A percentile compares a stretch with the other conserved stretches of the same genome.
Evolutionary conservation across 2,329 filamentous ascomycete genomes (phyloP).

Genomic region (Phaeosphaeriaceae sp.): DNA sequence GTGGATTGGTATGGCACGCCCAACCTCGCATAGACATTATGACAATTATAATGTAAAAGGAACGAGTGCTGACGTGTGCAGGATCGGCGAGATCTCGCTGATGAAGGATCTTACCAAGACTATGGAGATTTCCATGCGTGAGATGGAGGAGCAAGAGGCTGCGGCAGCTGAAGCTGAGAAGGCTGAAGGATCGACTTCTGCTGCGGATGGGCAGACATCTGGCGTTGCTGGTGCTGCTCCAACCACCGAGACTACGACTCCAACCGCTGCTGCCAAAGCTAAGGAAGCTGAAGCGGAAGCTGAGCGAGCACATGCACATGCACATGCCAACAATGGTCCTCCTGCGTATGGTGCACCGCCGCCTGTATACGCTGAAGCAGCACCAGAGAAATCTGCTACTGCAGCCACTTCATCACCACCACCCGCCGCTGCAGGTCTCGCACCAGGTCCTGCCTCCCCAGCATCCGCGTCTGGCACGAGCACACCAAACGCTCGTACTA

Average conservation of each 20-base stretch:
- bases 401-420: slow-evolving; percentile 33
- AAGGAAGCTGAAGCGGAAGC: slow-evolving; percentile 51
- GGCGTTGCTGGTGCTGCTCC: slow-evolving; percentile 15
- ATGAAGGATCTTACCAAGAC: slow-evolving; percentile 98
- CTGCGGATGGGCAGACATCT: slow-evolving; percentile 24
- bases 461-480: slow-evolving; percentile 48
- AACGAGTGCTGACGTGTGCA: slow-evolving; percentile 18
- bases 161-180: slow-evolving; percentile 55
- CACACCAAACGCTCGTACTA: slow-evolving; percentile 58
- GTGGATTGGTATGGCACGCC: slow-evolving; percentile 77
- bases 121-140: slow-evolving; percentile 95
- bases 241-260: slow-evolving; percentile 16
- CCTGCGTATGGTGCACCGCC: slow-evolving; percentile 49
- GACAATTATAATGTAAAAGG: background rate
- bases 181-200: slow-evolving; percentile 7
- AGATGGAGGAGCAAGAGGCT: slow-evolving; percentile 72
- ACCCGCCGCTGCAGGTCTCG: slow-evolving; percentile 30
- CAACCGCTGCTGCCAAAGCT: slow-evolving; percentile 49
- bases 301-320: slow-evolving; percentile 48
- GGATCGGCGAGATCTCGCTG: slow-evolving; percentile 94
- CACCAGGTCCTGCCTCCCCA: slow-evolving; percentile 44
- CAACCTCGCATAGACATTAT: no score
- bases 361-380: slow-evolving; percentile 55
- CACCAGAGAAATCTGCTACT: slow-evolving; percentile 15
- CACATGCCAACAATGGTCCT: slow-evolving; percentile 35